Percentiles rank a stretch among this genome's conserved stretches.
Evolutionary conservation across 768 basidiomycete genomes (phyloP).

Genomic region (Tulasnella sp.): DNA sequence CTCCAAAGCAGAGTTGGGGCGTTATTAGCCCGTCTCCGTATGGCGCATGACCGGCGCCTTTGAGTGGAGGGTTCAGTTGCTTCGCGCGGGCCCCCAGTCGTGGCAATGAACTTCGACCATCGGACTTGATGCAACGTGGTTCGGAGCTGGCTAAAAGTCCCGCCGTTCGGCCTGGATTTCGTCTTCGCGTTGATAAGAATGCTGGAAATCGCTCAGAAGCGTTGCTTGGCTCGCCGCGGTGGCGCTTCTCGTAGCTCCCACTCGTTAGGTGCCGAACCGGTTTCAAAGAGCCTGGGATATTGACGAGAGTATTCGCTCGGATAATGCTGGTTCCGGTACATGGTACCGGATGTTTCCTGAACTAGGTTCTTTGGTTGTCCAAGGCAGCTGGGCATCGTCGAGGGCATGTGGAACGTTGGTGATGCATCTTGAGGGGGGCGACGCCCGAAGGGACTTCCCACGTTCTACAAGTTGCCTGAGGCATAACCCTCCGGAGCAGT

Average conservation of each 20-base stretch:
- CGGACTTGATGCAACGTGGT: not conserved
- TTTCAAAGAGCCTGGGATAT: not conserved
- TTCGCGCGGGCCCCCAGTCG: not conserved
- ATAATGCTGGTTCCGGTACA: not conserved
- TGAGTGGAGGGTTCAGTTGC: not conserved
- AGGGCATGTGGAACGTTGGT: not conserved
- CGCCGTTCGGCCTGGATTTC: not conserved
- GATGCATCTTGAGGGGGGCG: not conserved
- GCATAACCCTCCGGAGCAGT: not conserved
- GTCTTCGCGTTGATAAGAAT: not conserved
- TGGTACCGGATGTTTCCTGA: not conserved
- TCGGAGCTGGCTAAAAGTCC: not conserved
- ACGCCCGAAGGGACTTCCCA: not conserved
- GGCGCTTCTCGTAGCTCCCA: not conserved
- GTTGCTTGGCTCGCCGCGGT: not conserved
- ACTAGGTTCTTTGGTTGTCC: not conserved
- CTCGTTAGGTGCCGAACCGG: conserved; percentile 6
- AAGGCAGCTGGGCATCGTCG: not conserved
- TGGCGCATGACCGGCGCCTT: not conserved
- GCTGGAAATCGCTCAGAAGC: not conserved
- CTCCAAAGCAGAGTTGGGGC: not conserved
- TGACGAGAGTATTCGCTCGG: not conserved
- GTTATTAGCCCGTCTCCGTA: not conserved
- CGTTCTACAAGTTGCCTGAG: not conserved
- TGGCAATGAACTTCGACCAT: not conserved